Evolutionary conservation across 106 monocot genomes (phyloP), one percentile per base, ranked within the genome.

Genomic region (Phalaenopsis equestris): DNA sequence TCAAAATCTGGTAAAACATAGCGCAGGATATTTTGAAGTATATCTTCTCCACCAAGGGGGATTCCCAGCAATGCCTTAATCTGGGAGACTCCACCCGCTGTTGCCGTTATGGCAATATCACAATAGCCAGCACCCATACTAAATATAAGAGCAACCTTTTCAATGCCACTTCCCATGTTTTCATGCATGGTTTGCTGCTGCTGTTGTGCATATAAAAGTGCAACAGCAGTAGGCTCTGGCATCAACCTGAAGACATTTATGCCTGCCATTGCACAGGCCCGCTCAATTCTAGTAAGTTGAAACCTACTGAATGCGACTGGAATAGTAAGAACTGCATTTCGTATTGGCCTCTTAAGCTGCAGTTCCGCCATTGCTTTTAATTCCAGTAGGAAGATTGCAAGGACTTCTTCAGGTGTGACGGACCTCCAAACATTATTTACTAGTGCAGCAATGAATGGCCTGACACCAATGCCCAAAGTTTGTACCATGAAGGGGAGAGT

Each of bases 91-190:
- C 94, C 94, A 21, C 91, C 91, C 41, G 90, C 94, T 24, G 91
- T 91, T 37, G 90, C 85, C 46, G 85, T 82, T n/a, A 91, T 57
- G 9, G 94, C 90, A 72, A 86, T 88, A 88, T 94, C 91, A 83
- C 88, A 88, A 56, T 90, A 94, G 1, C 94, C 94, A 18, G 94
- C 91, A 48, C 94, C 94, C 91, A 94, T 94, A 48, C 91, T 91
- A 80, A 94, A 94, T 67, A 94, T 88, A 21, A 94, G 87, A 14
- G 91, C 94, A 18, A 87, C 47, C 73, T 94, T 94, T 67, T 94
- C 93, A 76, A 43, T 56, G 41, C 87, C 87, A 75, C 91, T 91
- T 18, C 87, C 93, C 80, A 87, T 84, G 75, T 75, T 83, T 42
- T 86, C 88, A 61, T 78, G 73, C 4, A 85, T 38, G 23, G 57